Evolutionary conservation across 805 yeast genomes (phyloP), one percentile per base, ranked within the genome.

Genomic region (Yarrowia sp.): DNA sequence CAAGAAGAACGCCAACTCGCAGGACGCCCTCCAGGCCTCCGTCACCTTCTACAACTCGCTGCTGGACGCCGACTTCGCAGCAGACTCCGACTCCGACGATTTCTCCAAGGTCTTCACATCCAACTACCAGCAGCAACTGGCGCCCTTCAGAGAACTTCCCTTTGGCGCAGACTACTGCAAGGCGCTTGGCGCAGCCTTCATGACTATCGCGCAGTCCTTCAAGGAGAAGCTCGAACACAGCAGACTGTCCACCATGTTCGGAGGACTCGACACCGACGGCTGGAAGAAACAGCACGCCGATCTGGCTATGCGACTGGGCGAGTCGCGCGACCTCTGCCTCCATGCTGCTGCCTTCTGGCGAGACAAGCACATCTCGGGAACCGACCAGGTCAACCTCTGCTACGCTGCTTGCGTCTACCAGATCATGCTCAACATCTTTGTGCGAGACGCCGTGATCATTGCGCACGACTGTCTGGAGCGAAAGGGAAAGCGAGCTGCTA

Each of bases 81-180:
- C 61, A 13, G 47, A 55, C 21, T 6, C 29, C 4, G 38, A 19
- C 14, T 38, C 61, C 2, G 38, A 55, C 25, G 47, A 55, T 35
- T 55, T 55, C 22, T 39, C 61, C 5, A 29, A 38, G 6, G 35
- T 29, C 19, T 55, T 55, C 38, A 55, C 35, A 12, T 39, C 46
- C 13, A 38, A 55, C 18, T 55, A 29, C 38, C 47, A 55, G 14
- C n/a, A 25, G 10, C 61, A 55, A n/a, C 12, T 55, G 36, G 36
- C 47, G 1, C 47, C 61, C 3, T 55, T 55, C 29, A 38, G 61
- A 27, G 61, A 55, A 6, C 27, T 55, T n/a, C 61, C 61, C 6
- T 55, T 55, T 27, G 61, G 61, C 8, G 61, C 46, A 5, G 61
- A 55, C 14, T 55, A 55, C 29, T 55, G 46, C 12, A 38, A 55